phyloP scores from a whole-genome alignment of 495 filamentous ascomycete genomes.

The Neurospora tetraspora region DNA sequence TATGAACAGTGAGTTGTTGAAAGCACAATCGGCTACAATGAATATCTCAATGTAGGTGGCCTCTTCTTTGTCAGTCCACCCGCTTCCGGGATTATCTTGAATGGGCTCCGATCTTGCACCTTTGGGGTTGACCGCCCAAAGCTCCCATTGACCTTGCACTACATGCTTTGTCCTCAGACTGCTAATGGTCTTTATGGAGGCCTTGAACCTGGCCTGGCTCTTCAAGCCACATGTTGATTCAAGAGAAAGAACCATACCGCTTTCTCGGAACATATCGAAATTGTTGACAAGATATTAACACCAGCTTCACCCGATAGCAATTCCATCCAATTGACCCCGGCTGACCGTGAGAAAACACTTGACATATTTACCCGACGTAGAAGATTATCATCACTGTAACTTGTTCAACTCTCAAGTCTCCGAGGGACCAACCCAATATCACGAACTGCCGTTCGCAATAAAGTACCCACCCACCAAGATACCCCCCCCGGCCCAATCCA shows the following conservation, averaged over 20 bases:
- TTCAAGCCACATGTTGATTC: background rate
- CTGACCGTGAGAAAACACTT: background rate
- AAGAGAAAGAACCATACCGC: background rate
- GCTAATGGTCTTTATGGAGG: background rate
- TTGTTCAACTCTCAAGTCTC: background rate
- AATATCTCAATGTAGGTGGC: background rate
- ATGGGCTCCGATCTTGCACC: background rate
- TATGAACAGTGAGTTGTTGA: background rate
- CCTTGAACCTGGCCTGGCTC: background rate
- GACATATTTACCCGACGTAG: background rate
- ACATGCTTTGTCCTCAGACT: background rate
- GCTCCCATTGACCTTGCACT: background rate
- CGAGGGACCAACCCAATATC: background rate
- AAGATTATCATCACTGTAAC: background rate
- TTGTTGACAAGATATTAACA: background rate
- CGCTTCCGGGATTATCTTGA: background rate
- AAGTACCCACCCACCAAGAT: background rate
- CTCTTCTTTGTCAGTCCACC: background rate
- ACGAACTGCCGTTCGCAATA: background rate
- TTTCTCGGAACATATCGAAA: background rate
- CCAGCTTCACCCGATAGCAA: background rate
- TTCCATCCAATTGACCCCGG: background rate
- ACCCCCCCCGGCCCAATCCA: background rate
- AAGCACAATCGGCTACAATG: background rate
- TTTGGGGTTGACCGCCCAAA: background rate